A percentile compares a stretch with the other conserved stretches of the same genome.
Conservation (phyloP, 176 grass and related monocot species). For the Guadua angustifolia region DNA sequence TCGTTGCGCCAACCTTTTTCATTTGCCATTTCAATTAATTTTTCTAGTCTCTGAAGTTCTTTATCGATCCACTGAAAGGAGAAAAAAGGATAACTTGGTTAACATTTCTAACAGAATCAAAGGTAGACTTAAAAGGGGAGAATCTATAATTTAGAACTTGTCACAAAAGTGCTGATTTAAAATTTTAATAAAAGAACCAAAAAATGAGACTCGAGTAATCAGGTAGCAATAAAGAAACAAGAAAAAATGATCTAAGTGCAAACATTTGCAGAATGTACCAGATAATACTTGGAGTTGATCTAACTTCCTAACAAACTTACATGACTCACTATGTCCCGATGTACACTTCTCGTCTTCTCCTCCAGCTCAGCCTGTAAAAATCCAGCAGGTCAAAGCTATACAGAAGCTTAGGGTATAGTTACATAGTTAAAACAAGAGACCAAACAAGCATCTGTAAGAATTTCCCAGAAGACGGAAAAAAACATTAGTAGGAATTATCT, state of each 20-base stretch:
- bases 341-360: slow-evolving; percentile 71
- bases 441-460: slow-evolving; percentile 13
- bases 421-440: slow-evolving; percentile 21
- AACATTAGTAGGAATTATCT: neutral
- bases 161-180: slow-evolving; percentile 9
- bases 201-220: neutral
- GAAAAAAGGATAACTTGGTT: slow-evolving; percentile 19
- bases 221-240: too few species aligned
- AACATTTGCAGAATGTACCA: neutral
- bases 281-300: neutral
- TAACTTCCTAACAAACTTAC: slow-evolving; percentile 53
- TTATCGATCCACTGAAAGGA: slow-evolving; percentile 74
- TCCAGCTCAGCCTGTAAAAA: slow-evolving; percentile 75
- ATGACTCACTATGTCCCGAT: slow-evolving; percentile 67
- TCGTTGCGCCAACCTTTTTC: slow-evolving; percentile 80
- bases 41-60: slow-evolving; percentile 68
- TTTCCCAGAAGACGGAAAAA: neutral
- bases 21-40: slow-evolving; percentile 65
- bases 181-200: neutral
- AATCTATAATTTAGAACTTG: neutral
- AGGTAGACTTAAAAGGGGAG: neutral
- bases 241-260: neutral
- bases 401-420: slow-evolving; percentile 10
- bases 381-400: slow-evolving; percentile 23
- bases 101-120: slow-evolving; percentile 3